These are phyloP conservation scores for Inonotus obliquus DNA, from an alignment of 1,284 basidiomycete species.

Conservation along the genomic window DNA sequence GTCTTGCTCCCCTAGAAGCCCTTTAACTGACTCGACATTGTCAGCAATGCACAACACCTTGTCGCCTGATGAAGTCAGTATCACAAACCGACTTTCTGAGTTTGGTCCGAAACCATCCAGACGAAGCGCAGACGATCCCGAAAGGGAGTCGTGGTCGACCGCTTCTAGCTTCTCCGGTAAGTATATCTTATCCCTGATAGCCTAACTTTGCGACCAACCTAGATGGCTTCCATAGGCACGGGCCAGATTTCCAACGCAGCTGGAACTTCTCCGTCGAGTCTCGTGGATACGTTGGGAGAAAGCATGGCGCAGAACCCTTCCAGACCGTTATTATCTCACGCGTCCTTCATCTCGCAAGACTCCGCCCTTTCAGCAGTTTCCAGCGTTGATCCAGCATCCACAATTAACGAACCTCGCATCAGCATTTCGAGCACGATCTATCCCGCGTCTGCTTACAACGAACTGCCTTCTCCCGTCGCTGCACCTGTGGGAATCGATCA, in stretches of 20 bases:
- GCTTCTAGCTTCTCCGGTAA: constrained; percentile 1
- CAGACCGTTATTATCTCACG: constrained; percentile 26
- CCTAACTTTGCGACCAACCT: not conserved
- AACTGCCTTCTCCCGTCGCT: constrained; percentile 11
- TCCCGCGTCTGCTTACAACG: constrained; percentile 27
- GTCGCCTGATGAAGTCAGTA: not conserved
- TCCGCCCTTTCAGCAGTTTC: constrained; percentile 25
- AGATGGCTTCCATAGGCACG: not conserved
- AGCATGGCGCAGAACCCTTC: constrained; percentile 11
- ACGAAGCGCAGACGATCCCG: not conserved
- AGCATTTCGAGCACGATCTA: constrained; percentile 45
- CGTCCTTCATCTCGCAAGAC: constrained; percentile 24
- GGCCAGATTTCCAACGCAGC: not conserved
- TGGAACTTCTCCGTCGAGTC: not conserved
- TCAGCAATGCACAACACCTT: constrained; percentile 2
- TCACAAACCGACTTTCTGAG: not conserved
- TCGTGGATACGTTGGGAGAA: not conserved
- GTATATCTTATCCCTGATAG: not conserved
- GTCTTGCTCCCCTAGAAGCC: not conserved
- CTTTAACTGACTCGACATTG: not conserved
- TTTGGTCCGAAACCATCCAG: constrained; percentile 9
- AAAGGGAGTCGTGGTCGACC: not conserved
- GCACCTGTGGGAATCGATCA: not conserved
- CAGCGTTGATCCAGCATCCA: constrained; percentile 34
- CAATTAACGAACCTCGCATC: constrained; percentile 35